Percentiles rank a stretch among this genome's conserved stretches.
Evolutionary conservation across 1,139 yeast species (phyloP).

Genomic region (Geotrichum bryndzae): DNA sequence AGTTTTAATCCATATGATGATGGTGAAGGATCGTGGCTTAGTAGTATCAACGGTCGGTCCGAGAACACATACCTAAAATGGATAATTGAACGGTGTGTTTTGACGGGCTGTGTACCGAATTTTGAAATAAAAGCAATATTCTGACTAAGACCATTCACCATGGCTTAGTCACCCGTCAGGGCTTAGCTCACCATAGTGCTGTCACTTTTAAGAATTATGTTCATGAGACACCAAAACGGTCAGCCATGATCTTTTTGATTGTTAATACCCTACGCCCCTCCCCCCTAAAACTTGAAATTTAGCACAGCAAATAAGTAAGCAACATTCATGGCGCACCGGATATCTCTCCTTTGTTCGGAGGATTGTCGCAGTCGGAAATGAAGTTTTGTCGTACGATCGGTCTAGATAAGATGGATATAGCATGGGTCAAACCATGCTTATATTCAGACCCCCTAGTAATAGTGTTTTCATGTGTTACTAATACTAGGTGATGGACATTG

Average conservation of each 20-base stretch:
- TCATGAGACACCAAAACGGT: not conserved
- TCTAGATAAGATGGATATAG: not conserved
- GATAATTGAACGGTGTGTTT: not conserved
- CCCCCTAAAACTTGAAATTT: not conserved
- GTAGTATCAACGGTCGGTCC: not conserved
- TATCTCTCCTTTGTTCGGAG: not conserved
- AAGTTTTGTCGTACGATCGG: not conserved
- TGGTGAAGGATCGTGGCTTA: not conserved
- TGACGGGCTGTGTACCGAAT: not conserved
- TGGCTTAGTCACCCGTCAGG: not conserved
- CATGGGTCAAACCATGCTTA: too few species aligned
- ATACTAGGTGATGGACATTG: too few species aligned
- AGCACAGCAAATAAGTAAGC: not conserved
- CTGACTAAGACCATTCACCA: not conserved
- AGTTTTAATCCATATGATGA: not conserved
- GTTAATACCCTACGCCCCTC: not conserved
- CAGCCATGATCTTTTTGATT: not conserved
- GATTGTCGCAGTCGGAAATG: too few species aligned
- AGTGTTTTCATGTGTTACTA: too few species aligned
- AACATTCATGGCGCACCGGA: not conserved
- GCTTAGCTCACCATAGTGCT: not conserved
- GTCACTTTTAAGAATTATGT: not conserved
- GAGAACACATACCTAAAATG: not conserved
- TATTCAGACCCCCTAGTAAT: not conserved
- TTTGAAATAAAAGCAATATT: not conserved